phyloP scores from a whole-genome alignment of 1,284 basidiomycete genomes.

The Apiotrichum montevideense region DNA sequence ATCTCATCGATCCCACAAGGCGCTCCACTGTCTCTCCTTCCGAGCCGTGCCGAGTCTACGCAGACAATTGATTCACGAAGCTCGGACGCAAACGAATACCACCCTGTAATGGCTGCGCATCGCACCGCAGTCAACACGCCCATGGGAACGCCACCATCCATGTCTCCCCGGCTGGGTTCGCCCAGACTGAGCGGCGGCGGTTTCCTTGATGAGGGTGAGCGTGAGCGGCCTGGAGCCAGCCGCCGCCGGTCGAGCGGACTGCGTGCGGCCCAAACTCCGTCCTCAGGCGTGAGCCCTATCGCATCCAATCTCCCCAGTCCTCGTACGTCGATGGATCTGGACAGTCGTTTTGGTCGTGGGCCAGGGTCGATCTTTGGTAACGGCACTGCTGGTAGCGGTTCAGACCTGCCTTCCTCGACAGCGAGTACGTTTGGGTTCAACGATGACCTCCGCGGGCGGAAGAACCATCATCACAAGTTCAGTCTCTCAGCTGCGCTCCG shows the following conservation, averaged over 20 bases:
- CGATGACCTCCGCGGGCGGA: conserved; percentile 24
- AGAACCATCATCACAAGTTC: conserved; percentile 31
- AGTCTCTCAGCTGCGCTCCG: conserved; percentile 44
- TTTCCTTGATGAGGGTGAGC: not conserved
- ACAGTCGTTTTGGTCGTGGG: conserved; percentile 1
- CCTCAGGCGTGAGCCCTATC: conserved; percentile 1
- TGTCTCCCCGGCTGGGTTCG: not conserved
- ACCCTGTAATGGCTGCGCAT: conserved; percentile 3
- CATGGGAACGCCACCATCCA: not conserved
- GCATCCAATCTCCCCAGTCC: conserved; percentile 2
- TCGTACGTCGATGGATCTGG: not conserved
- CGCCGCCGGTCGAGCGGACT: conserved; percentile 8
- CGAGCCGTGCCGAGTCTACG: conserved; percentile 2
- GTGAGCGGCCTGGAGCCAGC: conserved; percentile 11
- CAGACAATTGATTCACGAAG: not conserved
- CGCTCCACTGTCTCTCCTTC: not conserved
- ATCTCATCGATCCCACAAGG: not conserved
- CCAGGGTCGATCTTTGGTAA: not conserved
- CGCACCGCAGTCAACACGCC: not conserved
- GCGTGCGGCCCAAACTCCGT: conserved; percentile 1
- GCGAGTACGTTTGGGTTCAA: not conserved
- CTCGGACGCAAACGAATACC: conserved; percentile 7
- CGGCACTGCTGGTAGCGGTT: not conserved
- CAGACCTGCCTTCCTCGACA: not conserved
- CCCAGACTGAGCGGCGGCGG: conserved; percentile 2